A percentile compares a stretch with the other conserved stretches of the same genome.
Evolutionary conservation across 2,329 filamentous ascomycete genomes (phyloP).

Genomic region (Aspergillus arachidicola): DNA sequence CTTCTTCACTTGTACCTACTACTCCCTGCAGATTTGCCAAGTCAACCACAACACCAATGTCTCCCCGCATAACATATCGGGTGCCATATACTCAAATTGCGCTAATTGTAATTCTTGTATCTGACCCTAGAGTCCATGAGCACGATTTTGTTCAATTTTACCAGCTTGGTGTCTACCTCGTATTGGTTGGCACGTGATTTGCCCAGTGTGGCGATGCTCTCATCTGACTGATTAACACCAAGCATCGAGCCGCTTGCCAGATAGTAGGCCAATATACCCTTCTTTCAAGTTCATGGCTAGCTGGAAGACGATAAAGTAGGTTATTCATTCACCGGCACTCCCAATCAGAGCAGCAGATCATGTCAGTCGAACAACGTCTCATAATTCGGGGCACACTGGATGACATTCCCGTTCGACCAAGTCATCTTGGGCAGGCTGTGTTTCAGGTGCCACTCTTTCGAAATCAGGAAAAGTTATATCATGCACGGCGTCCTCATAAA

Average conservation of each 20-base stretch:
- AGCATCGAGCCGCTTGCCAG: not conserved
- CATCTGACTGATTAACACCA: not conserved
- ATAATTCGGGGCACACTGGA: not conserved
- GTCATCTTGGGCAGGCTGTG: constrained; percentile 10
- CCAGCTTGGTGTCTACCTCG: not conserved
- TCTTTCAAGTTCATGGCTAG: too few species aligned
- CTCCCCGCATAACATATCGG: not conserved
- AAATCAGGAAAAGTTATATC: constrained; percentile 7
- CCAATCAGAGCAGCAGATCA: not conserved
- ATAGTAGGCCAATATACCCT: not conserved
- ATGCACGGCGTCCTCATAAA: constrained; percentile 24
- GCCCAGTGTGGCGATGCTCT: not conserved
- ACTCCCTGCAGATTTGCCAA: too few species aligned
- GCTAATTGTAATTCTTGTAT: too few species aligned
- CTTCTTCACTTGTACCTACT: too few species aligned
- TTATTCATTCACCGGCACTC: not conserved
- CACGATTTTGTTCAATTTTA: too few species aligned
- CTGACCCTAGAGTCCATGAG: too few species aligned
- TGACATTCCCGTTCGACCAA: too few species aligned
- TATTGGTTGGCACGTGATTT: not conserved
- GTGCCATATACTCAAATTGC: not conserved
- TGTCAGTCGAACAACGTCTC: not conserved
- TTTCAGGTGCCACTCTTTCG: constrained; percentile 10
- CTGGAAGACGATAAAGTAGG: too few species aligned
- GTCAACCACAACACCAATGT: not conserved